Conservation (phyloP, 2,329 filamentous ascomycete genomes). For the Fusarium burgessii region DNA sequence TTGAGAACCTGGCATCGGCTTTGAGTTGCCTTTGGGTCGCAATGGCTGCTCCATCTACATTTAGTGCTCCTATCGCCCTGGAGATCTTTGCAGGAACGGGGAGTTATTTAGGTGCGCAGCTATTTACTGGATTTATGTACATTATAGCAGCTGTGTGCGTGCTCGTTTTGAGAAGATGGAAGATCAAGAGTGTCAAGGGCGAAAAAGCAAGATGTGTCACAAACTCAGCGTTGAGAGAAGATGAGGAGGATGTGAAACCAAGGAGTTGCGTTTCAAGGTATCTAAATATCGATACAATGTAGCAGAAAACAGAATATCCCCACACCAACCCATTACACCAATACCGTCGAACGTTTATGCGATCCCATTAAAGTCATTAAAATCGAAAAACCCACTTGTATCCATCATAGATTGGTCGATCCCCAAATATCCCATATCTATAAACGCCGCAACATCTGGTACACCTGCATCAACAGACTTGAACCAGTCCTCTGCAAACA, state of each 20-base stretch:
- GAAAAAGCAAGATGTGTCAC: accelerated
- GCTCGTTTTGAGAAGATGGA: background rate
- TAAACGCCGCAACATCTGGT: constrained; percentile 1
- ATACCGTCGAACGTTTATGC: background rate
- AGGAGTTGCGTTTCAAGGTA: no score
- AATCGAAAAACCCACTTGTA: background rate
- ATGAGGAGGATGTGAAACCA: no score
- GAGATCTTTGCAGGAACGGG: constrained; percentile 17
- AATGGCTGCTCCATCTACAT: constrained; percentile 11
- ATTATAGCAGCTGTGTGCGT: background rate
- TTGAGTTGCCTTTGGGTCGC: constrained; percentile 29
- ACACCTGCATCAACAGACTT: constrained; percentile 11
- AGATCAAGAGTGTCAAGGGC: background rate
- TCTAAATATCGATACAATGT: no score
- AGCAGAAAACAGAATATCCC: no score
- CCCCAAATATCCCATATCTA: constrained; percentile 20
- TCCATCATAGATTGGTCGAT: constrained; percentile 16
- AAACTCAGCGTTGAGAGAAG: background rate
- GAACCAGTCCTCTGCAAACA: constrained; percentile 28
- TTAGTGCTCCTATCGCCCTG: constrained; percentile 29
- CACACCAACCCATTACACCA: no score
- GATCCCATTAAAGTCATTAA: background rate
- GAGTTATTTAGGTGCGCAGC: constrained; percentile 25
- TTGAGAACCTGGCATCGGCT: constrained; percentile 14
- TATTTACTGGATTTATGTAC: constrained; percentile 27